A percentile compares a stretch with the other conserved stretches of the same genome.
These are phyloP conservation scores for Sarocladium kiliense DNA, from an alignment of 2,329 filamentous ascomycete species.

Conservation along the genomic window DNA sequence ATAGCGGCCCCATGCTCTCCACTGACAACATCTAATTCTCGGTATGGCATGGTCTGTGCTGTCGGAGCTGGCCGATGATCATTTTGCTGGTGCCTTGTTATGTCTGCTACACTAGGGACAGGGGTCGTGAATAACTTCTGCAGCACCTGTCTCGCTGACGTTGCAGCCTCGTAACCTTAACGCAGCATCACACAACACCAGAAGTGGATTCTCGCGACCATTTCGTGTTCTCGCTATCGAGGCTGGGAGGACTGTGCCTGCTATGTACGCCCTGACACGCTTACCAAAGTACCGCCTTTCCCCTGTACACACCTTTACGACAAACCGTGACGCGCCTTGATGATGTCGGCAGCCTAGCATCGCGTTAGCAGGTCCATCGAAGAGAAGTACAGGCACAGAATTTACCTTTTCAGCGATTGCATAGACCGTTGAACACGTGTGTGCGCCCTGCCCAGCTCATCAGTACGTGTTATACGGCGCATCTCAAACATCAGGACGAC, in stretches of 20 bases:
- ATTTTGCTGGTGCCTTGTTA: background rate
- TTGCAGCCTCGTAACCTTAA: no score
- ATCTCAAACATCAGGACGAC: background rate
- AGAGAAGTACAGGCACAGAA: background rate
- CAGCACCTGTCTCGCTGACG: no score
- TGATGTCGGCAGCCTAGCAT: slow-evolving; percentile 14
- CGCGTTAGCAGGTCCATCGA: background rate
- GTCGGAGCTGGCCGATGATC: slow-evolving; percentile 5
- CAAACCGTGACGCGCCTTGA: slow-evolving; percentile 12
- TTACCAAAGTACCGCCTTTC: background rate
- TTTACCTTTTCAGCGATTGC: slow-evolving; percentile 15
- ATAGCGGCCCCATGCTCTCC: background rate
- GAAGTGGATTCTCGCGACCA: no score
- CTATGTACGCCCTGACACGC: no score
- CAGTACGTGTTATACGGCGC: background rate
- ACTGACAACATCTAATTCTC: background rate
- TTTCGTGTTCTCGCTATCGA: no score
- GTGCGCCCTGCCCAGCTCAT: slow-evolving; percentile 10
- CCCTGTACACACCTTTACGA: background rate
- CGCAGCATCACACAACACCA: no score
- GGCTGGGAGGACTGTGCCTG: no score
- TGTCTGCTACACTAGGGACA: no score
- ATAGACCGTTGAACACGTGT: slow-evolving; percentile 13
- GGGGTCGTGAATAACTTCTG: background rate
- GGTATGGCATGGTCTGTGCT: background rate